Evolutionary conservation across 352 stramenopile genomes (phyloP), one percentile per base, ranked within the genome.

Genomic region (Phytophthora europaea): DNA sequence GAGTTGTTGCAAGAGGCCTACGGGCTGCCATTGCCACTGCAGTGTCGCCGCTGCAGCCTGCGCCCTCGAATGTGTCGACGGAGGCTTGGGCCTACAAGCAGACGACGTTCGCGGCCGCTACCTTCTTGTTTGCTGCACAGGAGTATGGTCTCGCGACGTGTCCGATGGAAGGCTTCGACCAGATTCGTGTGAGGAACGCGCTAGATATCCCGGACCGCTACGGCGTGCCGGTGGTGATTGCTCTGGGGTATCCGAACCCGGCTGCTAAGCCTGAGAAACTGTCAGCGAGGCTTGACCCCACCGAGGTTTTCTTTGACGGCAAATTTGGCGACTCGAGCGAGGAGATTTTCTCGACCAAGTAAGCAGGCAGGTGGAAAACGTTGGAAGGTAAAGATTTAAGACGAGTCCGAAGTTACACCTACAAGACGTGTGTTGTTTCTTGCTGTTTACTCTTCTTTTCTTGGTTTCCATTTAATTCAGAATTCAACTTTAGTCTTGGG

Each of bases 41-140:
- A 10, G 69, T 93, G 57, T 94, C 89, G 6, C 90, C 90, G 6
- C 62, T 97, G 6, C 72, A 80, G 53, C 76, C 89, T 8, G 81
- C 85, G 65, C 88, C 90, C 15, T 75, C 82, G 10, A 84, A 80
- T 28, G 89, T 91, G 34, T 84, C 88, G 7, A 89, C 84, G 4
- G 81, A 92, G 47, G 87, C 89, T 34, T 97, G 89, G 89, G 82
- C 88, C 1, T 93, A 88, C 78, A 97, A 97, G 72, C 85, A 94
- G 68, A 92, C 89, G 13, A 79, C 78, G 28, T 87, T 97, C 56
- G 90, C 87, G 15, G 90, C 88, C 0, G 79, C 85, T 3, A 84
- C 83, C 26, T 95, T 94, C 65, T 34, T 96, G 34, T 83, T 90
- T 20, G 90, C 90, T 0, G 88, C 89, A 7, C 78, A 94, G 54